A percentile compares a stretch with the other conserved stretches of the same genome.
Evolutionary conservation across 140 eudicot species (phyloP).

Genomic region (Ambrosia hybrid): DNA sequence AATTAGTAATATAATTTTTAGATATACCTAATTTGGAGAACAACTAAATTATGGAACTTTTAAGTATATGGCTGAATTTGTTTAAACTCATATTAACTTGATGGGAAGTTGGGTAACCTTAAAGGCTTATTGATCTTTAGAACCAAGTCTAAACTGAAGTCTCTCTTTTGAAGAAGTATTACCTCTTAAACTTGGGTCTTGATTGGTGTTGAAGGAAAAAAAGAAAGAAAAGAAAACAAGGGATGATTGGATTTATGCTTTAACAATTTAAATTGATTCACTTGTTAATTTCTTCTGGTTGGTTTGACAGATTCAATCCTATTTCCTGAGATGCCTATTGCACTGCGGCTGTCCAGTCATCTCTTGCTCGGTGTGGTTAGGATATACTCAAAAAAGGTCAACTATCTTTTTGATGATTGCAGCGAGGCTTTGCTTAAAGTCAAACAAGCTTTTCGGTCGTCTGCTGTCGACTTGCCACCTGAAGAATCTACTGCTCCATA

Average conservation of each 20-base stretch:
- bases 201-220: slow-evolving; percentile 1
- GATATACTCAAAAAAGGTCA: slow-evolving; percentile 87
- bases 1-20: neutral
- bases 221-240: neutral
- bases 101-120: no score
- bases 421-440: slow-evolving; percentile 96
- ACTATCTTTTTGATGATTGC: slow-evolving; percentile 95
- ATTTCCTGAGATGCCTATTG: slow-evolving; percentile 95
- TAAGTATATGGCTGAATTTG: no score
- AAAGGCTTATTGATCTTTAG: no score
- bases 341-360: slow-evolving; percentile 97
- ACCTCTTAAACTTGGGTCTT: neutral
- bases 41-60: no score
- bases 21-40: no score
- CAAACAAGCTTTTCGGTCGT: slow-evolving; percentile 96
- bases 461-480: slow-evolving; percentile 99
- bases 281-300: slow-evolving; percentile 19
- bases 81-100: no score
- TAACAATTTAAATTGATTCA: slow-evolving; percentile 2
- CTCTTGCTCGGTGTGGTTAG: slow-evolving; percentile 99
- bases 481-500: slow-evolving; percentile 97
- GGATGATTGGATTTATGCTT: slow-evolving; percentile 1
- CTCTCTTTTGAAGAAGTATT: no score
- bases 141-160: no score
- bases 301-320: slow-evolving; percentile 76